A percentile compares a stretch with the other conserved stretches of the same genome.
Evolutionary conservation across 148 eudicot genomes (phyloP).

Genomic region (Fagopyrum tataricum): DNA sequence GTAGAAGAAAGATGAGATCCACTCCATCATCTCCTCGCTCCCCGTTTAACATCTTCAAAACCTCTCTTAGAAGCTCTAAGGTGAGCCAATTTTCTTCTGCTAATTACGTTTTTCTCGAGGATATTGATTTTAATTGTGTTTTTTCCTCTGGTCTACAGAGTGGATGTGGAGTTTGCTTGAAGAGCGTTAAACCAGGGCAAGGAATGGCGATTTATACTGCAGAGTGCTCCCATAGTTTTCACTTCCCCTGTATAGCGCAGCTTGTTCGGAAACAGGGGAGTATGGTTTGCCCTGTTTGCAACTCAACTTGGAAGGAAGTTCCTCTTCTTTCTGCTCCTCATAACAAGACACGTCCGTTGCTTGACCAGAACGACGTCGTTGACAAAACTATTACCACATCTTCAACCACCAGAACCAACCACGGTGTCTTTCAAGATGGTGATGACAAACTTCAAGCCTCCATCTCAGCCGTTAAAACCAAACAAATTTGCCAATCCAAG

Average conservation of each 20-base stretch:
- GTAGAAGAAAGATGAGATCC: slow-evolving; percentile 16
- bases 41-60: slow-evolving; percentile 67
- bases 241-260: slow-evolving; percentile 65
- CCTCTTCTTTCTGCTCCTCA: slow-evolving; percentile 31
- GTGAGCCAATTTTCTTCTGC: slow-evolving; percentile 22
- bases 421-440: neutral
- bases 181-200: slow-evolving; percentile 68
- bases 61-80: slow-evolving; percentile 56
- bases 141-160: slow-evolving; percentile 32
- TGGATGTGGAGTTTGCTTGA: slow-evolving; percentile 69
- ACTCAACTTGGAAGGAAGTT: slow-evolving; percentile 59
- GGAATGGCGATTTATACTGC: slow-evolving; percentile 81
- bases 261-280: slow-evolving; percentile 35
- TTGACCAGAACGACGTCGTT: slow-evolving; percentile 3
- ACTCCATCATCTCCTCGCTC: slow-evolving; percentile 77
- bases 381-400: slow-evolving; percentile 18
- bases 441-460: neutral
- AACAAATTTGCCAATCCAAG: neutral
- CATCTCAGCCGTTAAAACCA: slow-evolving; percentile 1
- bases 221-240: slow-evolving; percentile 77
- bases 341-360: neutral
- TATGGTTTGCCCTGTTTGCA: slow-evolving; percentile 62
- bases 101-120: neutral
- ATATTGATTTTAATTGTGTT: neutral
- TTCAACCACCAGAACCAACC: neutral